Conservation (phyloP, 1,284 basidiomycete species). For the Ceraceosorus guamensis region DNA sequence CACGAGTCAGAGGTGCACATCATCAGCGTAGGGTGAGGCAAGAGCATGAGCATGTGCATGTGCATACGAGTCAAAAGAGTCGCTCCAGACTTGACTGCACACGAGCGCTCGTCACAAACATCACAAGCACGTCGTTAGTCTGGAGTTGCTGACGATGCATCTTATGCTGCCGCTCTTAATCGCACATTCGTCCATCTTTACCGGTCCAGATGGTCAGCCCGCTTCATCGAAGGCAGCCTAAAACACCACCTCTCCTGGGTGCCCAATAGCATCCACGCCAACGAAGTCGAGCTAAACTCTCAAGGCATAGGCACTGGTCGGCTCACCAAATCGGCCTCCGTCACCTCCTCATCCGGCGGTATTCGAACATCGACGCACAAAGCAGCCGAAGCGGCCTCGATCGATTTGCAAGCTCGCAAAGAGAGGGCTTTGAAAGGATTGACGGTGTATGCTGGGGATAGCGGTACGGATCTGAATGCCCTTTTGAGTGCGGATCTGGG, state of each 20-base stretch:
- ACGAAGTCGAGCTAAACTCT: slow-evolving; percentile 27
- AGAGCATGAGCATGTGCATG: no score
- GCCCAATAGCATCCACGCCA: slow-evolving; percentile 22
- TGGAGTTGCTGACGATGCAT: no score
- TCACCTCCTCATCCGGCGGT: background rate
- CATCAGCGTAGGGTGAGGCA: slow-evolving; percentile 33
- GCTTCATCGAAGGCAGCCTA: slow-evolving; percentile 22
- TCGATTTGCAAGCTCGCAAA: background rate
- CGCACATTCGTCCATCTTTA: background rate
- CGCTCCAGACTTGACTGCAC: no score
- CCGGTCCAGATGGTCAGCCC: slow-evolving; percentile 22
- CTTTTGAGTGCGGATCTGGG: slow-evolving; percentile 34
- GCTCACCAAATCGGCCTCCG: slow-evolving; percentile 15
- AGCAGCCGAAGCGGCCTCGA: slow-evolving; percentile 5
- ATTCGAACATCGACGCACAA: slow-evolving; percentile 37
- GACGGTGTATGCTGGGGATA: slow-evolving; percentile 39
- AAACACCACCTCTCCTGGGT: background rate
- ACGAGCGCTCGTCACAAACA: no score
- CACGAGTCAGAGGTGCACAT: slow-evolving; percentile 19
- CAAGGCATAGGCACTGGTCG: slow-evolving; percentile 20
- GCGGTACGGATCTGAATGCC: slow-evolving; percentile 35
- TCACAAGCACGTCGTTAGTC: no score
- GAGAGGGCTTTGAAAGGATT: background rate
- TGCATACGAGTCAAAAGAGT: no score
- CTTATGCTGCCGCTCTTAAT: no score